Evolutionary conservation across 805 yeast genomes (phyloP).

Genomic region (Ogataea haglerorum): DNA sequence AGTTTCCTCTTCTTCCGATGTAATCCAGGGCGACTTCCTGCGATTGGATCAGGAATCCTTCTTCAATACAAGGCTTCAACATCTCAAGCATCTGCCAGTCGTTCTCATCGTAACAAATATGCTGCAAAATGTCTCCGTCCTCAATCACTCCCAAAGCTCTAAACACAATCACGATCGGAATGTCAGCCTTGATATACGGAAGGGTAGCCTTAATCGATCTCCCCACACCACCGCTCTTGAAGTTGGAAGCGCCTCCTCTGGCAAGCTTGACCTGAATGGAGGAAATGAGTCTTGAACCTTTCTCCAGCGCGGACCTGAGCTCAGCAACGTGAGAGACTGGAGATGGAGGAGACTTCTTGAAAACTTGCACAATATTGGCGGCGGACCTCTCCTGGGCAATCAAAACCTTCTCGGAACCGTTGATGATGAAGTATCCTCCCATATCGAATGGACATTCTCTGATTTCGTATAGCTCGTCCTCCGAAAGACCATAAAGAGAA

Average conservation of each 20-base stretch:
- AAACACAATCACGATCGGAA: constrained; percentile 94
- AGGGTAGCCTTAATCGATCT: constrained; percentile 92
- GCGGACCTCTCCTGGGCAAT: constrained; percentile 99
- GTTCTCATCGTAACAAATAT: constrained; percentile 93
- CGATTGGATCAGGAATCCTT: constrained; percentile 97
- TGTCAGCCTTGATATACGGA: constrained; percentile 94
- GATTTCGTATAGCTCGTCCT: constrained; percentile 89
- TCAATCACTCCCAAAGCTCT: constrained; percentile 98
- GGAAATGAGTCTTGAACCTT: constrained; percentile 92
- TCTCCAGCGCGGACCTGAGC: constrained; percentile 93
- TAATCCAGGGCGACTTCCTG: constrained; percentile 97
- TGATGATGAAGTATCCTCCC: constrained; percentile 98
- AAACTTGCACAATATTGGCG: constrained; percentile 97
- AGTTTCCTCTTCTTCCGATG: constrained; percentile 98
- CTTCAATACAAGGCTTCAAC: constrained; percentile 98
- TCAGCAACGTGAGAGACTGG: constrained; percentile 96
- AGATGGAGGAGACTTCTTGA: constrained; percentile 95
- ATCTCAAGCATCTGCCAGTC: constrained; percentile 99
- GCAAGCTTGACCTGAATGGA: constrained; percentile 89
- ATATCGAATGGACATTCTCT: constrained; percentile 99
- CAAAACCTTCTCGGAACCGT: constrained; percentile 96
- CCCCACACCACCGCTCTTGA: constrained; percentile 51
- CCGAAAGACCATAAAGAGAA: constrained; percentile 83
- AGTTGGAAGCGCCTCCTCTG: constrained; percentile 45
- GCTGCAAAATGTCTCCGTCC: constrained; percentile 98